Evolutionary conservation across 768 basidiomycete genomes (phyloP).

Genomic region (Artomyces pyxidatus): DNA sequence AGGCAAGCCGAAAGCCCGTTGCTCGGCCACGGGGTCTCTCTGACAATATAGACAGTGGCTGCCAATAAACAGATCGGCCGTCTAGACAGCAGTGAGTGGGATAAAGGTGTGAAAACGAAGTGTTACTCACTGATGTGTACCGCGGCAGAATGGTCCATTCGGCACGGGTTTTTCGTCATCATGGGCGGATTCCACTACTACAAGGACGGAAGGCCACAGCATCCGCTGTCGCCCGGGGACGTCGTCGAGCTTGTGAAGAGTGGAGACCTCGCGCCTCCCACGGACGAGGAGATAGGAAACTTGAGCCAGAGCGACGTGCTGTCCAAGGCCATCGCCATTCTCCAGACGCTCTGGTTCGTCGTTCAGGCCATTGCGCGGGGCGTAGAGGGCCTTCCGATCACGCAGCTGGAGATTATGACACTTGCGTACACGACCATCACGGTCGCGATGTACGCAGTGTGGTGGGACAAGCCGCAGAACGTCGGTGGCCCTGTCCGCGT

Average conservation of each 20-base stretch:
- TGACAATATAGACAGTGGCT: too few relatives aligned
- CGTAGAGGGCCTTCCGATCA: background rate
- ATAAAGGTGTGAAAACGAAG: too few relatives aligned
- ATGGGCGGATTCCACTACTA: background rate
- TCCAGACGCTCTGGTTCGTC: background rate
- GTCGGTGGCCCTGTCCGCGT: background rate
- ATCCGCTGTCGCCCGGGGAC: background rate
- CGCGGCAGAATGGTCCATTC: background rate
- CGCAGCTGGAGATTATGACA: background rate
- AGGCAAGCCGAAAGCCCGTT: too few relatives aligned
- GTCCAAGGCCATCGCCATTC: background rate
- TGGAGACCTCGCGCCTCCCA: background rate
- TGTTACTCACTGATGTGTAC: background rate
- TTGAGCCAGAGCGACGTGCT: background rate
- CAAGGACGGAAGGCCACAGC: background rate
- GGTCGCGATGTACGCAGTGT: background rate
- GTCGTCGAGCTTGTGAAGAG: background rate
- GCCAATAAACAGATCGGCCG: too few relatives aligned
- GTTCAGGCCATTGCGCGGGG: background rate
- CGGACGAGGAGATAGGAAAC: background rate
- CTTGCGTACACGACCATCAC: background rate
- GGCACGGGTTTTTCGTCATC: background rate
- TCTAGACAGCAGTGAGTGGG: too few relatives aligned
- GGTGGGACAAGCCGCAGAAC: background rate
- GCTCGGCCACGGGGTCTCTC: too few relatives aligned